Base-by-base conservation (phyloP, 169 alveolate genomes). In the Ichthyophthirius multifiliis region DNA sequence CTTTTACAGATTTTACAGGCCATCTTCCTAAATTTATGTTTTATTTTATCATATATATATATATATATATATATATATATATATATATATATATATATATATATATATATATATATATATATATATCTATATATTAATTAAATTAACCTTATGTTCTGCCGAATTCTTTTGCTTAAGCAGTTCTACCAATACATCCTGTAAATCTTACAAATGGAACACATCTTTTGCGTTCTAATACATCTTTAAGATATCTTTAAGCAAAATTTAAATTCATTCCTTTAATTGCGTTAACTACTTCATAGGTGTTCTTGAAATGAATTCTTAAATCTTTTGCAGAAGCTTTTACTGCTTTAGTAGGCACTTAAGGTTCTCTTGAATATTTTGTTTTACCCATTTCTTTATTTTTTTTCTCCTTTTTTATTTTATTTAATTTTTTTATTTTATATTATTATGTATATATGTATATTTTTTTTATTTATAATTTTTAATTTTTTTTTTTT, bases 131-230 rank as follows among this genome's bases (percentile, higher is more conserved):
- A 55, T 18, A 9, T 55, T 27, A 20, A 32, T 30, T 10, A 39
- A 18, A 20, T 18, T 1, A 48, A 81, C 86, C 99, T 91, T 97
- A 98, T 27, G 99, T 96, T 81, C 86, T 91, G 79, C 96, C 96
- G 90, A 93, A 97, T 83, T 88, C 97, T 89, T 96, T 96, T 47
- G 99, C 99, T 93, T 98, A 98, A 31, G 98, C 98, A 45, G 98
- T 94, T 85, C 99, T 96, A 76, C 99, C 99, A 31, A 96, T 96
- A 48, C 99, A 98, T 55, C 99, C 99, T 88, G 92, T 95, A 93
- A 88, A 97, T 90, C 96, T 96, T 76, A 98, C 96, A 95, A 96
- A 98, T 30, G 99, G 99, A 30, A 98, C 94, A 86, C 98, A 95
- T 76, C 98, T 87, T 90, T 97, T 97, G 84, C 95, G 98, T 65